Conservation (phyloP, 176 grass and related monocot genomes). For the Areca catechu region DNA sequence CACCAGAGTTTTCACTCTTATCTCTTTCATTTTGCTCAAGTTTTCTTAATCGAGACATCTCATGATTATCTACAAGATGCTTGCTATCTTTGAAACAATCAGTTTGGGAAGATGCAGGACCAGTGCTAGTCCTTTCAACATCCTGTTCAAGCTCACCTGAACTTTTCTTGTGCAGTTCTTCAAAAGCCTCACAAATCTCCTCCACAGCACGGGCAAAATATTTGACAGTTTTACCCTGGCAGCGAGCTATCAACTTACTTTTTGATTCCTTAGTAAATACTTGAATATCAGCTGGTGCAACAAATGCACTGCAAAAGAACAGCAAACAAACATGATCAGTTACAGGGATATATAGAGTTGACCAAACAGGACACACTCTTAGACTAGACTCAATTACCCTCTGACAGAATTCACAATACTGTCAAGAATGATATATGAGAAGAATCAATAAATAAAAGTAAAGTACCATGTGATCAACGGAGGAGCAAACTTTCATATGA, state of each 20-base stretch:
- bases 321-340: slow-evolving; percentile 2
- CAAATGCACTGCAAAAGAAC: slow-evolving; percentile 58
- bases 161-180: slow-evolving; percentile 32
- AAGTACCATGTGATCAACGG: too few species aligned
- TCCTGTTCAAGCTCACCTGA: slow-evolving; percentile 3
- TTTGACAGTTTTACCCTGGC: slow-evolving; percentile 47
- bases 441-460: too few species aligned
- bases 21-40: slow-evolving; percentile 23
- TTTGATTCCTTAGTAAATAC: slow-evolving; percentile 73
- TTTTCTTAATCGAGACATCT: slow-evolving; percentile 34
- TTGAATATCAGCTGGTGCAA: slow-evolving; percentile 69
- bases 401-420: too few species aligned
- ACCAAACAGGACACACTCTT: too few species aligned
- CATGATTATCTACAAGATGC: slow-evolving; percentile 30
- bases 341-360: background rate
- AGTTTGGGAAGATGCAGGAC: background rate
- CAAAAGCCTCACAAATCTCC: slow-evolving; percentile 78
- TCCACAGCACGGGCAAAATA: slow-evolving; percentile 59
- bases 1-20: slow-evolving; percentile 5
- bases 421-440: too few species aligned
- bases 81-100: slow-evolving; percentile 30
- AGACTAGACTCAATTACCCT: too few species aligned
- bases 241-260: slow-evolving; percentile 41
- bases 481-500: too few species aligned
- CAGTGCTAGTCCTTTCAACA: background rate